Base-by-base conservation (phyloP, 176 grass and related monocot genomes). In the Triticum monococcum region DNA sequence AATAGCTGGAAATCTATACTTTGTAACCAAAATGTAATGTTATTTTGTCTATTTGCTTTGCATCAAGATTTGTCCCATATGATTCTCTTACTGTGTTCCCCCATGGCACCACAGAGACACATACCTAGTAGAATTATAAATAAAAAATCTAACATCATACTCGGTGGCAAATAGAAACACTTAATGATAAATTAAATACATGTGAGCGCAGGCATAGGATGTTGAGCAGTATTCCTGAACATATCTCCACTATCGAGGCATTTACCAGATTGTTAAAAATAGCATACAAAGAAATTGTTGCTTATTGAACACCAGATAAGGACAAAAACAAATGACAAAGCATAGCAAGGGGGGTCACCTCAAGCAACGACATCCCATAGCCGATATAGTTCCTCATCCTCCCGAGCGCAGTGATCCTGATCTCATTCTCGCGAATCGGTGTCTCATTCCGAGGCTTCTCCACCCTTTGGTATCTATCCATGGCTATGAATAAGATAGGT, bases 371-470 rank as follows among this genome's bases (percentile, higher is more conserved):
- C 80, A 89, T 92, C 13, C 87, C 87, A 11, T 92, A 92, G 76
- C 75, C 89, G 60, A 92, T 92, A 66, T 92, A 92, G 87, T 80
- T 92, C 48, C 91, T 86, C 87, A 87, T 92, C 80, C 91, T 92
- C 67, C 90, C 91, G 48, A 87, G 80, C 9, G 87, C 85, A 63
- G 91, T 92, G 40, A 92, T 92, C 38, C 91, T 83, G 84, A 92
- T 92, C 84, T 92, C 91, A 63, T 92, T 89, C 48, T 92, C 84
- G 12, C 83, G 84, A 64, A 92, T 92, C 0, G 91, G 84, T 5
- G 75, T 86, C 20, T 81, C 87, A 63, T 92, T 72, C 5, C 80
- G 79, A 68, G 84, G 87, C 76, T 92, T 92, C 75, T 92, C 87
- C 69, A 92, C 90, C 79, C 87, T 89, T 43, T 92, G 84, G 84